Evolutionary conservation across 306 rosid species (phyloP).

Genomic region (Prunus persica): DNA sequence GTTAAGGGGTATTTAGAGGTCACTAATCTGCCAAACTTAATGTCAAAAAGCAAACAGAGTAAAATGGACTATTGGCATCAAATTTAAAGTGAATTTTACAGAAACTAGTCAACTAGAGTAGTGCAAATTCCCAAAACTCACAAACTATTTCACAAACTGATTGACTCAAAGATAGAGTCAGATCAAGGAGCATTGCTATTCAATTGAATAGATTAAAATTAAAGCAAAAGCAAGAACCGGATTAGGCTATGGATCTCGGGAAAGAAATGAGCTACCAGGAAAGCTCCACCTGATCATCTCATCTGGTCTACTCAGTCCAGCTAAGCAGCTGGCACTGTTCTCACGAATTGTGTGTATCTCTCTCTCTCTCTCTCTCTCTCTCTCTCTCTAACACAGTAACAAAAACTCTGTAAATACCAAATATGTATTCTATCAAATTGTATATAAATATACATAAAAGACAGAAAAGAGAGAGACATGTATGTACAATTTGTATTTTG

Average conservation of each 20-base stretch:
- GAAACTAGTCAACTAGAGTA: too few relatives aligned
- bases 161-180: background rate
- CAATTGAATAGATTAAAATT: background rate
- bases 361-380: background rate
- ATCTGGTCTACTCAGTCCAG: slow-evolving; percentile 1
- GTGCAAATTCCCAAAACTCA: too few relatives aligned
- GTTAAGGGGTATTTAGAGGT: too few relatives aligned
- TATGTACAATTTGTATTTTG: background rate
- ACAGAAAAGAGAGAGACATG: background rate
- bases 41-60: too few relatives aligned
- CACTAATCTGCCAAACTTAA: too few relatives aligned
- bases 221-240: background rate
- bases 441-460: background rate
- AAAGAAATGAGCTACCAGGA: slow-evolving; percentile 23
- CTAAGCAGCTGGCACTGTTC: background rate
- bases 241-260: slow-evolving; percentile 20
- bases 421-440: too few relatives aligned
- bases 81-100: too few relatives aligned
- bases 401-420: background rate
- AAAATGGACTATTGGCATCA: too few relatives aligned
- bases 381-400: background rate
- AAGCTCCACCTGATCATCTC: background rate
- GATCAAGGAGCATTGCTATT: too few relatives aligned
- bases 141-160: background rate
- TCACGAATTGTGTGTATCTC: slow-evolving; percentile 9